Percentiles rank a stretch among this genome's conserved stretches.
These are phyloP conservation scores for Boletus fagicola DNA, from an alignment of 768 basidiomycete species.

Conservation along the genomic window DNA sequence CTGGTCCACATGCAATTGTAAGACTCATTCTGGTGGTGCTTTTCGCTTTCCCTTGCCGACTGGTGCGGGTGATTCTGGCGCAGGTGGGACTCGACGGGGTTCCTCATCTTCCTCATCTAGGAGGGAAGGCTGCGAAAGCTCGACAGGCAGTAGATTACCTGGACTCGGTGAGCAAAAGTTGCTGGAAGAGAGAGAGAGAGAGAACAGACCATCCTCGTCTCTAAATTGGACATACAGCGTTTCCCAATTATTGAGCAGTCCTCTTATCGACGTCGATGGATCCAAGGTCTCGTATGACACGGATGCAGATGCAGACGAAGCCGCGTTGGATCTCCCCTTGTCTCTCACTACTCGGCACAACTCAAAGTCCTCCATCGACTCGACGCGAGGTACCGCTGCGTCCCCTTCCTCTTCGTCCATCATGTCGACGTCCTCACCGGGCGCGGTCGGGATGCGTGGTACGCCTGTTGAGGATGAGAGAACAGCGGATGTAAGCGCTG, in stretches of 20 bases:
- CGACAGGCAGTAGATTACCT: constrained; percentile 62
- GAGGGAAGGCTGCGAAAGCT: constrained; percentile 55
- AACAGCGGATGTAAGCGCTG: constrained; percentile 55
- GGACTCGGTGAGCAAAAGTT: not conserved
- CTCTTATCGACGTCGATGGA: constrained; percentile 44
- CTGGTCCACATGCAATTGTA: not conserved
- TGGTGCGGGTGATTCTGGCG: constrained; percentile 26
- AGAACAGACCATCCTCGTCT: constrained; percentile 50
- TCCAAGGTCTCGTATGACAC: constrained; percentile 49
- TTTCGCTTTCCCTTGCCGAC: constrained; percentile 63
- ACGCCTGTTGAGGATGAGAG: constrained; percentile 24
- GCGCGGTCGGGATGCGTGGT: constrained; percentile 32
- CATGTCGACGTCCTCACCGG: constrained; percentile 28
- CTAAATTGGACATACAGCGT: constrained; percentile 65
- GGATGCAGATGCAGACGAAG: constrained; percentile 14
- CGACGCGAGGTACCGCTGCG: constrained; percentile 35
- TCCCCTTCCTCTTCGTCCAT: constrained; percentile 9
- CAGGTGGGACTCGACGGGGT: constrained; percentile 26
- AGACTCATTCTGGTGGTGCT: constrained; percentile 36
- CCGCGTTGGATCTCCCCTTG: constrained; percentile 45
- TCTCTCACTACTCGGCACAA: constrained; percentile 55
- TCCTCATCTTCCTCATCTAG: constrained; percentile 62
- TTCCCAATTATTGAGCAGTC: constrained; percentile 63
- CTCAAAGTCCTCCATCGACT: constrained; percentile 54
- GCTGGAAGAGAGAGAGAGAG: not conserved